Evolutionary conservation across 768 basidiomycete genomes (phyloP), one percentile per base, ranked within the genome.

Genomic region (Termitomyces sp.): DNA sequence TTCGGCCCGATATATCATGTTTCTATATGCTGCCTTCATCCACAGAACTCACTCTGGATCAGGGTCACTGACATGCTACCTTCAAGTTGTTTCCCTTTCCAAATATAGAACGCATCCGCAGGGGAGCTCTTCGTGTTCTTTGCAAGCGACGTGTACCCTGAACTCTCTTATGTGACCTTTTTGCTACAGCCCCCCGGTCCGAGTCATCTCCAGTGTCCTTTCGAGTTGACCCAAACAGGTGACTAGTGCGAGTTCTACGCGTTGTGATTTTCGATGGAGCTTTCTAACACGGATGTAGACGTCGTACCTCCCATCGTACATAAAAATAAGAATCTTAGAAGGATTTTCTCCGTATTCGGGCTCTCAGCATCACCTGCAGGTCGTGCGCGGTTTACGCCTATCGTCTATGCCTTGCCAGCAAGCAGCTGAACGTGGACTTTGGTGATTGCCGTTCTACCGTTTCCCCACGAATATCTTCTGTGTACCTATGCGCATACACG

Each of bases 301-400:
- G 38, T 40, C 42, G 29, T 31, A 55, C 31, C 54, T 55, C 29
- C 29, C 40, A 12, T 55, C 29, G 42, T 42, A 42, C 29, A 54
- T 17, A 42, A 55, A 32, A 43, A 29, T 55, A 55, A 17, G 38
- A 38, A 31, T 32, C 38, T 54, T 20, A 40, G 53, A 42, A 55
- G 40, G 31, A 43, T 45, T 32, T 31, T 43, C 42, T 56, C 55
- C 55, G 55, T 34, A 6, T 31, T 56, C 55, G 55, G 55, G 55
- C n/a, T 45, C 55, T 32, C 55, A 56, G 42, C 43, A 7, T 45
- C 55, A 56, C 55, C 55, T 56, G 55, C 40, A 56, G 31, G 40
- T 34, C 9, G 31, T 56, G 55, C 55, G 55, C 55, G 55, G 55
- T 56, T 56, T 56, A 56, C n/a, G 55, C 55, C 55, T 56, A 56